Evolutionary conservation across 2,329 filamentous ascomycete genomes (phyloP), one percentile per base, ranked within the genome.

Genomic region (Rhynchosporium graminicola): DNA sequence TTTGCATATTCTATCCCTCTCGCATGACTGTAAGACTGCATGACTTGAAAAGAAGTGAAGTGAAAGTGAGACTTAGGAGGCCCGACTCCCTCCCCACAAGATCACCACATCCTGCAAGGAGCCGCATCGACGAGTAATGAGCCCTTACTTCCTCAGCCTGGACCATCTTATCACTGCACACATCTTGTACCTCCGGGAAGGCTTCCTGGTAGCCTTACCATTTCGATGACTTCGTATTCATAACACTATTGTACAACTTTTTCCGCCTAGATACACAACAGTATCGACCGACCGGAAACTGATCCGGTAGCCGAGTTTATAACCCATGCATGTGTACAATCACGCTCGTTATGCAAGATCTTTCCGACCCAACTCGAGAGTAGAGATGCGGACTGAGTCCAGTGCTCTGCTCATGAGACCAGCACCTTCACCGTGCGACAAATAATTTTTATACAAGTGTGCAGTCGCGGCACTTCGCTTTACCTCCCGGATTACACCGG

Each of bases 221-320:
- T 48, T 5, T 51, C n/a, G 33, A 36, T 36, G 33, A 4, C 46
- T 56, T 40, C 42, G 15, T 36, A 43, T 56, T 64, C 42, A 56
- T 63, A 20, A 65, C 63, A 67, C 47, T 67, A 65, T 67, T 51
- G 57, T 67, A 67, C 65, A 67, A 63, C 61, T 59, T 33, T 55
- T 6, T 10, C 33, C 6, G 55, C 28, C 60, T 40, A 46, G n/a
- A 36, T 33, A 36, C 42, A 45, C 40, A 36, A 20, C 50, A 52
- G 50, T 20, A 20, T 20, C 20, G 20, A 6, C 15, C 33, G 36
- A 54, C 26, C 38, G 26, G 33, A 54, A 28, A 20, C 29, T 6
- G 38, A 38, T 20, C 26, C 36, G 20, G 12, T 20, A 36, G 33
- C 51, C 13, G 12, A 26, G 13, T 40, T 40, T 36, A 36, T 36